phyloP scores from a whole-genome alignment of 1,284 basidiomycete species.

The Cystobasidium sp. region DNA sequence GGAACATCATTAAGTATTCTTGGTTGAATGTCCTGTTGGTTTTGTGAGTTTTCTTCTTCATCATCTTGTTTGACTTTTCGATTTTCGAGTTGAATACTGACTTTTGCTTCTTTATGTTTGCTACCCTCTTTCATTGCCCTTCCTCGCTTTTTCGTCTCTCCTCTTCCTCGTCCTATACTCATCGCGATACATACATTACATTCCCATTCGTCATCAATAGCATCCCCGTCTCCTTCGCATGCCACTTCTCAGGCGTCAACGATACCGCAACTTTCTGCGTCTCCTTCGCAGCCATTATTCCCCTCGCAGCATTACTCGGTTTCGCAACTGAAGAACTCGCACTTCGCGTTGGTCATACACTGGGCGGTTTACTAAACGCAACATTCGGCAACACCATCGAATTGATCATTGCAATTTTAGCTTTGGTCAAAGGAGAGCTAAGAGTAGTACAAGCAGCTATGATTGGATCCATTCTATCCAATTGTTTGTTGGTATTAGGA shows the following conservation, averaged over 20 bases:
- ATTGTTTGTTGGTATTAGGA: slow-evolving; percentile 82
- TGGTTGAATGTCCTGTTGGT: slow-evolving; percentile 62
- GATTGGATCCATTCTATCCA: slow-evolving; percentile 84
- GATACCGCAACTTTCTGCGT: slow-evolving; percentile 41
- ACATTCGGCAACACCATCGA: slow-evolving; percentile 65
- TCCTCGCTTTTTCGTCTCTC: not conserved
- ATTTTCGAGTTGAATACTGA: not conserved
- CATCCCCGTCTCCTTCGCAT: slow-evolving; percentile 37
- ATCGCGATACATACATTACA: too few species aligned
- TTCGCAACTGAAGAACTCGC: slow-evolving; percentile 54
- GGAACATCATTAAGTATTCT: slow-evolving; percentile 57
- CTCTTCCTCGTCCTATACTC: not conserved
- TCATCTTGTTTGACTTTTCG: not conserved
- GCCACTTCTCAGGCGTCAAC: slow-evolving; percentile 29
- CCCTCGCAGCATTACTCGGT: slow-evolving; percentile 50
- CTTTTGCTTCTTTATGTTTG: too few species aligned
- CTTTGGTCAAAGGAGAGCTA: slow-evolving; percentile 77
- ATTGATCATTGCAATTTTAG: slow-evolving; percentile 85
- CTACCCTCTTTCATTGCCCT: too few species aligned
- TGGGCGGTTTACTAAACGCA: slow-evolving; percentile 73
- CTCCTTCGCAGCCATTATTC: slow-evolving; percentile 58
- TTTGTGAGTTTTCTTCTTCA: slow-evolving; percentile 51
- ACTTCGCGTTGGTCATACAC: slow-evolving; percentile 50
- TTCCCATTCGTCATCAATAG: not conserved
- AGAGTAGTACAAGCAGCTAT: slow-evolving; percentile 78